Evolutionary conservation across 805 yeast species (phyloP).

Genomic region (Lachancea thermotolerans): DNA sequence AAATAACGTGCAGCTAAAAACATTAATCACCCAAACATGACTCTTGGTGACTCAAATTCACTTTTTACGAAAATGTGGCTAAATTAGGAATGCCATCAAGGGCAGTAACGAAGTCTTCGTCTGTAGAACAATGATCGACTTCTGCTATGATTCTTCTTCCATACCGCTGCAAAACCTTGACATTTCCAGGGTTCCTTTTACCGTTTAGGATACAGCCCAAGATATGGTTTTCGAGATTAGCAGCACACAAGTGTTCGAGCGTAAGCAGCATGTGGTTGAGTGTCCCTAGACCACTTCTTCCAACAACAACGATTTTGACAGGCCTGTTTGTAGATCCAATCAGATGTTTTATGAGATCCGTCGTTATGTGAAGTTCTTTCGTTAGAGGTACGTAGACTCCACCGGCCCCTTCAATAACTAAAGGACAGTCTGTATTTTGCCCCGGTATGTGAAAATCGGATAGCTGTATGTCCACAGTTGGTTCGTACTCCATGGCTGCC

Average conservation of each 20-base stretch:
- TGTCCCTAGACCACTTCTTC: conserved; percentile 28
- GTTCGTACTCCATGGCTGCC: conserved; percentile 23
- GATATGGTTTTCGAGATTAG: conserved; percentile 14
- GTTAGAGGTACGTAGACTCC: conserved; percentile 28
- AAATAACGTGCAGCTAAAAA: neutral
- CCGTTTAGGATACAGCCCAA: conserved; percentile 27
- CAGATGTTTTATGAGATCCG: conserved; percentile 20
- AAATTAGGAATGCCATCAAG: conserved; percentile 8
- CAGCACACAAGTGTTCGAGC: conserved; percentile 17
- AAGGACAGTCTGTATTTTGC: conserved; percentile 8
- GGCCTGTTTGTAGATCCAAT: conserved; percentile 9
- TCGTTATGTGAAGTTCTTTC: conserved; percentile 18
- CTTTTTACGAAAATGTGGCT: neutral
- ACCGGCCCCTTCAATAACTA: conserved; percentile 30
- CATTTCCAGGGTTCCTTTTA: conserved; percentile 17
- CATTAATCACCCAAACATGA: neutral
- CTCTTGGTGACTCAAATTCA: neutral
- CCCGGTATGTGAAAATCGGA: conserved; percentile 18
- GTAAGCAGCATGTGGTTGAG: conserved; percentile 28
- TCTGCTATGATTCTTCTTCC: conserved; percentile 24
- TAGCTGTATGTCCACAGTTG: conserved; percentile 12
- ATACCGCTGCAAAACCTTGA: conserved; percentile 13
- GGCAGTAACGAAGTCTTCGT: conserved; percentile 7
- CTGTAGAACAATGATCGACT: conserved; percentile 30
- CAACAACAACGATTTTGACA: conserved; percentile 23